Evolutionary conservation across 768 basidiomycete species (phyloP).

Genomic region (Porphyrellus cyaneotinctus): DNA sequence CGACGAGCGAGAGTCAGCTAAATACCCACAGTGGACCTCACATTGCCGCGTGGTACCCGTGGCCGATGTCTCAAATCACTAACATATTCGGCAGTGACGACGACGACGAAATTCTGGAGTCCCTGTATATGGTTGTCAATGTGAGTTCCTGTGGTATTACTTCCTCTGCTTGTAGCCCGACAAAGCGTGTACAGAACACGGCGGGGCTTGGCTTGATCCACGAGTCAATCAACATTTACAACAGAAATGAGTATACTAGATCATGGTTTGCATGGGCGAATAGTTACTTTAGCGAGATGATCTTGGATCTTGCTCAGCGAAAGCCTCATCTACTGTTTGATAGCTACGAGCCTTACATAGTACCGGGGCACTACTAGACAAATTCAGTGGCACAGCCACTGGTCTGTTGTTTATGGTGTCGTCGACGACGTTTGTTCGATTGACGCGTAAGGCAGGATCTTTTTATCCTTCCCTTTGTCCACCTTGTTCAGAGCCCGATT

Average conservation of each 20-base stretch:
- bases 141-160: slow-evolving; percentile 37
- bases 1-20: not conserved
- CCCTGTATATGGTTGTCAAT: slow-evolving; percentile 63
- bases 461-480: slow-evolving; percentile 1
- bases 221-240: slow-evolving; percentile 66
- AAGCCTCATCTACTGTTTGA: slow-evolving; percentile 69
- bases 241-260: slow-evolving; percentile 54
- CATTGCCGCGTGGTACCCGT: slow-evolving; percentile 67
- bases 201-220: slow-evolving; percentile 73
- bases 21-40: slow-evolving; percentile 58
- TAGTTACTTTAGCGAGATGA: slow-evolving; percentile 81
- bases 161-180: not conserved
- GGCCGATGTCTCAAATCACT: slow-evolving; percentile 81
- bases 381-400: slow-evolving; percentile 19
- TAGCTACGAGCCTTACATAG: slow-evolving; percentile 50
- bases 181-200: slow-evolving; percentile 50
- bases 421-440: slow-evolving; percentile 16
- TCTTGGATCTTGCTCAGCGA: slow-evolving; percentile 68
- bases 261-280: slow-evolving; percentile 85
- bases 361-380: slow-evolving; percentile 39
- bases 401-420: slow-evolving; percentile 4
- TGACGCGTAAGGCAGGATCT: slow-evolving; percentile 19
- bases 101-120: slow-evolving; percentile 60
- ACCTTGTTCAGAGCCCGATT: slow-evolving; percentile 7
- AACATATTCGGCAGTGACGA: slow-evolving; percentile 72